phyloP scores from a whole-genome alignment of 225 moss, liverwort and hornwort genomes.

The Ulota crispa region DNA sequence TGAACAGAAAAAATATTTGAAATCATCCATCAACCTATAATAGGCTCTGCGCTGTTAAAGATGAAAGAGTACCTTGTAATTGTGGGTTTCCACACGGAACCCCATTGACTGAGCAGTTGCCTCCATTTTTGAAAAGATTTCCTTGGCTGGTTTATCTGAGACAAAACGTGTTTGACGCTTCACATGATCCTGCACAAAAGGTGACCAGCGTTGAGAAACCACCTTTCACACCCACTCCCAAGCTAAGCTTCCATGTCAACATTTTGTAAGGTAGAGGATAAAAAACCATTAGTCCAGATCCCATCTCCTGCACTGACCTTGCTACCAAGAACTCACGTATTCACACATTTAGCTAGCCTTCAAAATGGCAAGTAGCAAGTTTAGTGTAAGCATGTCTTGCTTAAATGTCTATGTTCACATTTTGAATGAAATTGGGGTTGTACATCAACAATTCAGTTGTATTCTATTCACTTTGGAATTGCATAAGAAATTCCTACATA shows the following conservation, averaged over 20 bases:
- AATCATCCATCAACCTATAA: too few relatives aligned
- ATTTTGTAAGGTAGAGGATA: neutral
- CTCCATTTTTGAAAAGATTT: conserved; percentile 60
- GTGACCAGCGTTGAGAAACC: neutral
- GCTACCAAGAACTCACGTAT: neutral
- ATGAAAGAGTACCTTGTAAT: conserved; percentile 11
- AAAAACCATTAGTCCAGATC: neutral
- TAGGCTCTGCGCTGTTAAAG: too few relatives aligned
- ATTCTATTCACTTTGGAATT: neutral
- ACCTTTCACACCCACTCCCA: neutral
- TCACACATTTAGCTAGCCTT: neutral
- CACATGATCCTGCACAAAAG: conserved; percentile 66
- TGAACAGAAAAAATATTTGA: too few relatives aligned
- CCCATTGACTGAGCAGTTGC: conserved; percentile 52
- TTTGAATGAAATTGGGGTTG: neutral
- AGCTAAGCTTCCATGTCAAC: neutral
- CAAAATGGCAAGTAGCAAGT: neutral
- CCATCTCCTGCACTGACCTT: neutral
- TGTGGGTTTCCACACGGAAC: conserved; percentile 52
- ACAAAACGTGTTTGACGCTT: conserved; percentile 82
- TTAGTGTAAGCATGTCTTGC: neutral
- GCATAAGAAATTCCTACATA: neutral
- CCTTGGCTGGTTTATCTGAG: conserved; percentile 71
- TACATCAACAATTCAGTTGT: neutral
- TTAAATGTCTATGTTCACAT: neutral